Evolutionary conservation across 352 stramenopile genomes (phyloP).

Genomic region (Phytophthora lateralis): DNA sequence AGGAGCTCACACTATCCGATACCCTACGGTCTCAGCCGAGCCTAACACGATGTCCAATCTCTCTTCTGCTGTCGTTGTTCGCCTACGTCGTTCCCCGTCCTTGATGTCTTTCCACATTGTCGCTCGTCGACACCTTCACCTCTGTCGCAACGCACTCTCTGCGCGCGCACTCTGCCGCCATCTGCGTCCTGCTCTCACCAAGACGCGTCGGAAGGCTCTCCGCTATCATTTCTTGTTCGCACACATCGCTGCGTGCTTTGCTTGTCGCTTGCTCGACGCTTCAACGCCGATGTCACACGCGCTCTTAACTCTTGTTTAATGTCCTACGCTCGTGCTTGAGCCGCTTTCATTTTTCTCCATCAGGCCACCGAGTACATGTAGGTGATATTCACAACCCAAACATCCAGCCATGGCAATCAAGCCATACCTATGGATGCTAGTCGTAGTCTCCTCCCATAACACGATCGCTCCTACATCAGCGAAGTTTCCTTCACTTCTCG

Average conservation of each 20-base stretch:
- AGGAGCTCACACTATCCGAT: neutral
- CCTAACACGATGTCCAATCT: constrained; percentile 7
- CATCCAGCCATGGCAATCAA: constrained; percentile 4
- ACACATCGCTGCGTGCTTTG: constrained; percentile 8
- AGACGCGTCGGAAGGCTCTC: neutral
- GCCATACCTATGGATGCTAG: neutral
- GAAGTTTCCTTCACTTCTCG: constrained; percentile 8
- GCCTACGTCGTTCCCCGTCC: neutral
- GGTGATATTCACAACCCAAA: constrained; percentile 20
- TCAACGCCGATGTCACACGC: neutral
- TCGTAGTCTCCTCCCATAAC: neutral
- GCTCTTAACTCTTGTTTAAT: neutral
- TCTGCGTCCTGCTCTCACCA: constrained; percentile 1
- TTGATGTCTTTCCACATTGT: constrained; percentile 2
- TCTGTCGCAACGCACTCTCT: constrained; percentile 3
- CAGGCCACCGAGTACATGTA: neutral
- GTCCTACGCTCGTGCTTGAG: neutral
- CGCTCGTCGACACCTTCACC: constrained; percentile 13
- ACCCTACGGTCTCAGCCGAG: constrained; percentile 28
- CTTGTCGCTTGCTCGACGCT: neutral
- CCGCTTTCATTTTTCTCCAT: constrained; percentile 6
- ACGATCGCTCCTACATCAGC: constrained; percentile 1
- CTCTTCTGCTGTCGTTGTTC: constrained; percentile 4
- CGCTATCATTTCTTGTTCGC: neutral
- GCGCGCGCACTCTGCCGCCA: neutral